These are phyloP conservation scores for Salix arbutifolia DNA, from an alignment of 345 rosid genomes.

Conservation along the genomic window DNA sequence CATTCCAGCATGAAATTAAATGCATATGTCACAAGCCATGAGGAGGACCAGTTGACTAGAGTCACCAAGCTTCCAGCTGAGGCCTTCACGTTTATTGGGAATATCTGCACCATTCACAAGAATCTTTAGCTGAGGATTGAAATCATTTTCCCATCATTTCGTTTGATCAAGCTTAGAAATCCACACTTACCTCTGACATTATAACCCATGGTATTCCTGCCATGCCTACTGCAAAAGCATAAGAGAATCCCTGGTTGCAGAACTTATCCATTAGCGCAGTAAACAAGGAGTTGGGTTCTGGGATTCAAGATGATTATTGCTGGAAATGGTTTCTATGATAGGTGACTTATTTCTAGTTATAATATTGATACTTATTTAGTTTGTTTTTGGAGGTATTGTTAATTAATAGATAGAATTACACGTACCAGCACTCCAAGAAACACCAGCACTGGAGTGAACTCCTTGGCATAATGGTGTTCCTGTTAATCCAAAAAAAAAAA, in stretches of 20 bases:
- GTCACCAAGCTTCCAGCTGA: constrained; percentile 2
- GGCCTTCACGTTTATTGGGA: constrained; percentile 1
- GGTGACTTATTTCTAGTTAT: too few relatives aligned
- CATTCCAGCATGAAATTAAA: background rate
- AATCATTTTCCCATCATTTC: too few relatives aligned
- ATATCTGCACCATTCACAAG: background rate
- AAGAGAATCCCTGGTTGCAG: constrained; percentile 31
- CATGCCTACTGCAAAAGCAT: constrained; percentile 58
- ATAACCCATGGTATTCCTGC: constrained; percentile 79
- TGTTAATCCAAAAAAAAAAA: background rate
- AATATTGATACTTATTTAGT: too few relatives aligned
- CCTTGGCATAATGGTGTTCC: constrained; percentile 20
- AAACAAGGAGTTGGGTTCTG: too few relatives aligned
- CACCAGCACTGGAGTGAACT: constrained; percentile 28
- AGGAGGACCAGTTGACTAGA: background rate
- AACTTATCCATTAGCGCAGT: background rate
- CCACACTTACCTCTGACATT: constrained; percentile 62
- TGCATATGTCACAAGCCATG: background rate
- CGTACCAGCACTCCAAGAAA: constrained; percentile 37
- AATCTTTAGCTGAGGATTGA: background rate
- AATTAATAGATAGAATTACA: too few relatives aligned
- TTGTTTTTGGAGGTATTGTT: too few relatives aligned
- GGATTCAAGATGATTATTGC: too few relatives aligned
- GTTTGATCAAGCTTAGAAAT: background rate
- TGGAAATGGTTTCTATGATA: too few relatives aligned